Conservation (phyloP, 306 rosid genomes). For the Argentina anserina region DNA sequence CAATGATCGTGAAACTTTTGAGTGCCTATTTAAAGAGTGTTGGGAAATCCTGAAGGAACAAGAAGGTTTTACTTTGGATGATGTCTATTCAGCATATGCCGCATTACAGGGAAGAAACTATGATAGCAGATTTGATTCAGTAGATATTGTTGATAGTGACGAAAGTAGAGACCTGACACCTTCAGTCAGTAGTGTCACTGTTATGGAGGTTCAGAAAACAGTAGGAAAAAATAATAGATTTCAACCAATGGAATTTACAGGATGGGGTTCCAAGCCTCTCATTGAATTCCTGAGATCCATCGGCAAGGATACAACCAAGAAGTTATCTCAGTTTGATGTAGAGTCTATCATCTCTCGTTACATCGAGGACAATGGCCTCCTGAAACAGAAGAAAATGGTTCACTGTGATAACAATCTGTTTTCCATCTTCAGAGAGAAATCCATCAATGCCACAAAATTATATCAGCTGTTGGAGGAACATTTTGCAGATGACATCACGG, state of each 20-base stretch:
- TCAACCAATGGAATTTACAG: slow-evolving; percentile 22
- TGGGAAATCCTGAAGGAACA: slow-evolving; percentile 59
- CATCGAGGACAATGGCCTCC: slow-evolving; percentile 52
- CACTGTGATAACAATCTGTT: slow-evolving; percentile 45
- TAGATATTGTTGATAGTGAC: slow-evolving; percentile 4
- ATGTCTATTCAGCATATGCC: slow-evolving; percentile 21
- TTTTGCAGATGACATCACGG: slow-evolving; percentile 27
- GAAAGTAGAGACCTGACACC: slow-evolving; percentile 20
- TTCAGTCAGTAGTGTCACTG: slow-evolving; percentile 16
- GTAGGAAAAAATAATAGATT: slow-evolving; percentile 24
- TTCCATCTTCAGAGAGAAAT: slow-evolving; percentile 46
- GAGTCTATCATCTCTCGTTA: slow-evolving; percentile 40
- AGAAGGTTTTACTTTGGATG: slow-evolving; percentile 46
- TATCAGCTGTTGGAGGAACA: slow-evolving; percentile 39
- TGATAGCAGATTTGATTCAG: neutral
- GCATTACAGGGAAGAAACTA: slow-evolving; percentile 12
- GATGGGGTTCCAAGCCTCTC: slow-evolving; percentile 72
- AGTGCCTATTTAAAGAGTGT: slow-evolving; percentile 71
- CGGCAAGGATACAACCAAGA: slow-evolving; percentile 41
- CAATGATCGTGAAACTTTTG: slow-evolving; percentile 50
- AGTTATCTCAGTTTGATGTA: slow-evolving; percentile 32
- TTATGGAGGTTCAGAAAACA: slow-evolving; percentile 5
- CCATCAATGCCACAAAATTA: slow-evolving; percentile 25
- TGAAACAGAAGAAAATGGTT: slow-evolving; percentile 35
- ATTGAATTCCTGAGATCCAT: slow-evolving; percentile 53